phyloP scores from a whole-genome alignment of 805 yeast genomes.

The Hanseniaspora lachancei region DNA sequence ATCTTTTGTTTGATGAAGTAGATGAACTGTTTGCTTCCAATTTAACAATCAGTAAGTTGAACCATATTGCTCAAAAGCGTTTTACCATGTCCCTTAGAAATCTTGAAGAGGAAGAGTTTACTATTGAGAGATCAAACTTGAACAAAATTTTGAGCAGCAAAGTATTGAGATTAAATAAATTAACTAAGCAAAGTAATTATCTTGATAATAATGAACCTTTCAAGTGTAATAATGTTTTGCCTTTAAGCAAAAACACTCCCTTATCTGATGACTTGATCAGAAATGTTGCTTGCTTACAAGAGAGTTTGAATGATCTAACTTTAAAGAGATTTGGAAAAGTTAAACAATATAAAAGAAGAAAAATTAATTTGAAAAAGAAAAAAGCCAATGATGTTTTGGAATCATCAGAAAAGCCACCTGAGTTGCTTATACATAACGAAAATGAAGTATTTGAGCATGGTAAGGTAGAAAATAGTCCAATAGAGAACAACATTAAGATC shows the following conservation, averaged over 20 bases:
- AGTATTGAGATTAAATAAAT: constrained; percentile 6
- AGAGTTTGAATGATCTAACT: constrained; percentile 23
- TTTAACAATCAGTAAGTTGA: constrained; percentile 52
- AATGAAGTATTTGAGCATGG: neutral
- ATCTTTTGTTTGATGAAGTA: constrained; percentile 19
- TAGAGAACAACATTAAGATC: neutral
- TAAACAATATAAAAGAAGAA: constrained; percentile 24
- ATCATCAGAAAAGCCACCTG: neutral
- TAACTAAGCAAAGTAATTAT: neutral
- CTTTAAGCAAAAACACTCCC: constrained; percentile 17
- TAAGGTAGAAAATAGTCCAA: neutral
- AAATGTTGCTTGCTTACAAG: constrained; percentile 25
- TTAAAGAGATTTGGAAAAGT: constrained; percentile 19
- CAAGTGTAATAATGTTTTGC: neutral
- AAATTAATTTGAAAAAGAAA: constrained; percentile 18
- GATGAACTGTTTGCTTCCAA: constrained; percentile 40
- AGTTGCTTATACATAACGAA: neutral
- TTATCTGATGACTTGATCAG: constrained; percentile 21
- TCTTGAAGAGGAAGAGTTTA: constrained; percentile 33
- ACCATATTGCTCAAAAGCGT: constrained; percentile 58
- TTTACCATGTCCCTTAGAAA: constrained; percentile 55
- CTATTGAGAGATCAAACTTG: constrained; percentile 27
- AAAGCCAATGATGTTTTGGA: neutral
- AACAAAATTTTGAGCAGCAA: constrained; percentile 6
- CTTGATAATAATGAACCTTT: neutral